Base-by-base conservation (phyloP, 306 rosid species). In the Trifolium subterraneum region DNA sequence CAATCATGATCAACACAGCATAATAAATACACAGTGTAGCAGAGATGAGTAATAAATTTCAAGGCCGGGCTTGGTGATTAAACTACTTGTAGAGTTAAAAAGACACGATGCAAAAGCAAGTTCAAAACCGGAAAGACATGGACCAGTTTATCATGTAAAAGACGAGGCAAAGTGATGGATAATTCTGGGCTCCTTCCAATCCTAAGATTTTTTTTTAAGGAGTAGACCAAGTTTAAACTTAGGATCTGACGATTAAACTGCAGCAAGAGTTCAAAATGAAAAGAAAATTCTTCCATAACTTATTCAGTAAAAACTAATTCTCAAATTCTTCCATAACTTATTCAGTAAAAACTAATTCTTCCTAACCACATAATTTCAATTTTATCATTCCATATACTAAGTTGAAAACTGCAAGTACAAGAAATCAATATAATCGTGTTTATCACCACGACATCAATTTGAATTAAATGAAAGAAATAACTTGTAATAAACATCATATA, bases 1-100 rank as follows among this genome's bases (percentile, higher is more conserved):
- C 86, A 89, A 60, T 70, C 15, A 19, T 13, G 16, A 39, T 35
- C 50, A 45, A 78, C 8, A 36, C 54, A 59, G 59, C 62, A 48
- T 64, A 33, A 54, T 42, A 42, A 72, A 72, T 10, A 66, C 48
- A 64, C 51, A 74, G 31, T 48, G 12, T 67, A 41, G 3, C 25
- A 48, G 44, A 72, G 27, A 71, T 23, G 63, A 79, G 65, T 59
- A 66, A 45, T 67, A 60, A 47, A 72, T 25, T 22, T 79, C 51
- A 19, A 64, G 19, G 10, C 20, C 12, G n/a, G 70, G 75, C 61
- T 31, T n/a, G 64, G 45, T 39, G 67, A 65, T 41, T 54, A 63
- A 78, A 51, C 67, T 62, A 70, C 64, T 56, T 56, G 63, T 14
- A 56, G 62, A 80, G 50, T 48, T 68, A 42, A 42, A 52, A 58